These are phyloP conservation scores for Podosphaera xanthii DNA, from an alignment of 2,329 filamentous ascomycete genomes.

Conservation along the genomic window DNA sequence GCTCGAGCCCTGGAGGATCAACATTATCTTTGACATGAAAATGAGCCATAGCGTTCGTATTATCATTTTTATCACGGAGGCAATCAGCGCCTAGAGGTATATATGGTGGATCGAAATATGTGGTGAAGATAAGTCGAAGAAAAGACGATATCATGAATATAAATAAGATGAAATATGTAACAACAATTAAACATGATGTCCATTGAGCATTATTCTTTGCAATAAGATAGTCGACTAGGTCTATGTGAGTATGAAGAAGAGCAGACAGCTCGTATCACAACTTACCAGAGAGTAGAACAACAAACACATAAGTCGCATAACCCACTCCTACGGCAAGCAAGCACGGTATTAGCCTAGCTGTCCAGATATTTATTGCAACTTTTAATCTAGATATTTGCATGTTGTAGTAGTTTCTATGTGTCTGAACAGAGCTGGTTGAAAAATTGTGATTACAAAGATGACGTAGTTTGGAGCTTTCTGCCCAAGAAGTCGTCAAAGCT, in stretches of 20 bases:
- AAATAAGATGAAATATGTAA: conserved; percentile 51
- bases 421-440: not conserved
- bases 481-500: no score
- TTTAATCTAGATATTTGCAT: not conserved
- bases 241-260: not conserved
- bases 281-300: conserved; percentile 34
- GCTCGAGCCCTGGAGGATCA: conserved; percentile 46
- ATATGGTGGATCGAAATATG: conserved; percentile 50
- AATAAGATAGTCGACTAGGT: conserved; percentile 49
- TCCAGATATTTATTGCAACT: conserved; percentile 12
- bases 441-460: no score
- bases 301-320: conserved; percentile 50
- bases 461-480: no score
- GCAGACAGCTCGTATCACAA: not conserved
- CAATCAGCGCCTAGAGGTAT: conserved; percentile 35
- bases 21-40: conserved; percentile 16
- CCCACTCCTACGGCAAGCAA: conserved; percentile 41
- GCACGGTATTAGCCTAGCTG: conserved; percentile 34
- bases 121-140: conserved; percentile 42
- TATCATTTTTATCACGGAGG: conserved; percentile 6
- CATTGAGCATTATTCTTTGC: conserved; percentile 22
- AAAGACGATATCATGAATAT: conserved; percentile 44
- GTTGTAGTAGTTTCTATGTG: no score
- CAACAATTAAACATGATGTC: conserved; percentile 44
- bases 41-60: conserved; percentile 10